Evolutionary conservation across 495 filamentous ascomycete species (phyloP), one percentile per base, ranked within the genome.

Genomic region (Zalerion maritima): DNA sequence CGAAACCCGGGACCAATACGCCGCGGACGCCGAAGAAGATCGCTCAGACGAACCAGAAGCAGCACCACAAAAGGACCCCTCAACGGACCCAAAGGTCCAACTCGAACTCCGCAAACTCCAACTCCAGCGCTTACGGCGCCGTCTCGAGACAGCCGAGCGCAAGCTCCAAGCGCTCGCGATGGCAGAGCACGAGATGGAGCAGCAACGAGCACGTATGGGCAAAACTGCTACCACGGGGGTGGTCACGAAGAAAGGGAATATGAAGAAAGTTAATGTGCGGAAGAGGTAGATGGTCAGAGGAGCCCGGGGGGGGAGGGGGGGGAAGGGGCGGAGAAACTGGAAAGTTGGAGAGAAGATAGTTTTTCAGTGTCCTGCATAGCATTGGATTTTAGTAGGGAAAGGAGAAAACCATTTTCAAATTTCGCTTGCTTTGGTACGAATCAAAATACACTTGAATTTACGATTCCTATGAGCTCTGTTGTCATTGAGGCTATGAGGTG

Each of bases 211-310:
- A 4, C 57, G 55, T 38, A 64, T 93, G 84, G 74, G 71, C 26
- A 87, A 87, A 48, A 63, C 64, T 18, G 43, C 55, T 16, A 79
- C 69, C 3, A 62, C 81, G 5, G 78, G 78, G 23, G 83, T 84
- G 6, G 61, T 77, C 30, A 89, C 81, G 38, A 89, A 86, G 55
- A 52, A 69, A 17, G 83, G 85, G 9, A 62, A 78, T 46, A 86
- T 78, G 55, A 86, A 78, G 56, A 91, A 89, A 60, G 62, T 84
- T 12, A 57, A 74, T 29, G 78, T 83, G 60, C 64, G 85, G 41
- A 93, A 91, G 64, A 67, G 71, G 45, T 91, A 57, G 65, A 36
- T 12, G 8, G 18, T 18, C 35, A 39, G 27, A 34, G 25, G 4
- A 36, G 41, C 20, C 28, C 29, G 18, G 12, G 28, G 10, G 14